A percentile compares a stretch with the other conserved stretches of the same genome.
Evolutionary conservation across 805 yeast genomes (phyloP).

Genomic region (Peterozyma toletana): DNA sequence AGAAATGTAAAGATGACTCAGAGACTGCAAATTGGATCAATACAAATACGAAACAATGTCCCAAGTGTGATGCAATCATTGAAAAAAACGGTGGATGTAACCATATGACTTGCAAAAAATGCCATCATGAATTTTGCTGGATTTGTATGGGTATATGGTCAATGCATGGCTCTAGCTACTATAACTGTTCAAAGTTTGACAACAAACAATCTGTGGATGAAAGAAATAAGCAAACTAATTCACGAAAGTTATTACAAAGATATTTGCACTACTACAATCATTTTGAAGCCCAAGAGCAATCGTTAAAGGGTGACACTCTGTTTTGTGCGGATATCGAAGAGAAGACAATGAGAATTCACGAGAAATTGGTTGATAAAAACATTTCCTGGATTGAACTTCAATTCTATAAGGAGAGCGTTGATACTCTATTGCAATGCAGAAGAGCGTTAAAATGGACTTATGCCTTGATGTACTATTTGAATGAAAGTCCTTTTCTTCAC

Average conservation of each 20-base stretch:
- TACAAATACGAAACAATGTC: constrained; percentile 80
- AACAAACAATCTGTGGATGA: constrained; percentile 31
- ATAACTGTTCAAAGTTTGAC: constrained; percentile 59
- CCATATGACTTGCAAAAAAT: constrained; percentile 85
- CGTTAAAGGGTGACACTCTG: constrained; percentile 64
- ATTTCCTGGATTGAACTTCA: constrained; percentile 86
- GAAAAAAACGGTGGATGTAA: constrained; percentile 97
- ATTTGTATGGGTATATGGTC: constrained; percentile 76
- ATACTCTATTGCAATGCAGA: constrained; percentile 59
- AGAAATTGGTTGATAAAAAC: constrained; percentile 31
- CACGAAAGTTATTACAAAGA: constrained; percentile 46
- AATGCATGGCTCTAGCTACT: constrained; percentile 55
- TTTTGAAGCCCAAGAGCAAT: constrained; percentile 68
- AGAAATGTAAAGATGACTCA: constrained; percentile 77
- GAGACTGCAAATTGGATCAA: constrained; percentile 85
- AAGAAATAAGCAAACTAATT: constrained; percentile 31
- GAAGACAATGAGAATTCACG: constrained; percentile 60
- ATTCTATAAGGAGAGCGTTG: constrained; percentile 69
- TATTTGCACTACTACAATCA: constrained; percentile 73
- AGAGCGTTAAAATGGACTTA: constrained; percentile 86
- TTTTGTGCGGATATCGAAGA: constrained; percentile 57
- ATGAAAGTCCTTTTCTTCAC: constrained; percentile 37
- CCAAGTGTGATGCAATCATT: constrained; percentile 69
- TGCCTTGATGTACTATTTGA: constrained; percentile 67
- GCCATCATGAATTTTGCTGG: constrained; percentile 87